phyloP scores from a whole-genome alignment of 768 basidiomycete species.

The Kwoniella heveanensis region DNA sequence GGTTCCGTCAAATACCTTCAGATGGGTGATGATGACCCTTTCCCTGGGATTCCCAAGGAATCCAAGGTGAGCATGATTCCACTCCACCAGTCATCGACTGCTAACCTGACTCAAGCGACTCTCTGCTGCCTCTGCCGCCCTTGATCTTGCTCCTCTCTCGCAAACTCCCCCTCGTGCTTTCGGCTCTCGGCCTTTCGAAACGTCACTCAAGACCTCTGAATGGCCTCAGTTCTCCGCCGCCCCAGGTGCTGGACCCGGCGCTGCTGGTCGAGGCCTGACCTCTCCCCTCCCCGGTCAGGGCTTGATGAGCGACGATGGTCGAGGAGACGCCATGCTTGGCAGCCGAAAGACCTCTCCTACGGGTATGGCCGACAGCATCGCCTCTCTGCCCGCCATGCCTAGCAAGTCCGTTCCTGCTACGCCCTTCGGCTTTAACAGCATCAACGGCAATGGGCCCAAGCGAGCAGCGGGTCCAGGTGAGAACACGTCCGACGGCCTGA shows the following conservation, averaged over 20 bases:
- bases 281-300: constrained; percentile 37
- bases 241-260: constrained; percentile 8
- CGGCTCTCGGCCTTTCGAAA: constrained; percentile 63
- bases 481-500: constrained; percentile 35
- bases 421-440: constrained; percentile 45
- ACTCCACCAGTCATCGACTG: not conserved
- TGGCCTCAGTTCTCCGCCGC: constrained; percentile 80
- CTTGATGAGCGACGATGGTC: constrained; percentile 26
- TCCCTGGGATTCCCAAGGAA: constrained; percentile 64
- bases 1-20: constrained; percentile 60
- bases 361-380: constrained; percentile 53
- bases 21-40: constrained; percentile 76
- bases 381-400: constrained; percentile 54
- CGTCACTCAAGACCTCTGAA: constrained; percentile 66
- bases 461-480: constrained; percentile 34
- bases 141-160: constrained; percentile 87
- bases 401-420: constrained; percentile 56
- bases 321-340: constrained; percentile 21
- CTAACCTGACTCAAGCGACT: constrained; percentile 60
- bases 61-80: constrained; percentile 26
- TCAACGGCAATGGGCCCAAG: constrained; percentile 33
- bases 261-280: constrained; percentile 28
- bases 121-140: constrained; percentile 83
- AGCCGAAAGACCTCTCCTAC: constrained; percentile 37
- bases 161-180: constrained; percentile 70